Evolutionary conservation across 1,139 yeast species (phyloP), one percentile per base, ranked within the genome.

Genomic region (Hyphopichia wangnamkhiaoensis): DNA sequence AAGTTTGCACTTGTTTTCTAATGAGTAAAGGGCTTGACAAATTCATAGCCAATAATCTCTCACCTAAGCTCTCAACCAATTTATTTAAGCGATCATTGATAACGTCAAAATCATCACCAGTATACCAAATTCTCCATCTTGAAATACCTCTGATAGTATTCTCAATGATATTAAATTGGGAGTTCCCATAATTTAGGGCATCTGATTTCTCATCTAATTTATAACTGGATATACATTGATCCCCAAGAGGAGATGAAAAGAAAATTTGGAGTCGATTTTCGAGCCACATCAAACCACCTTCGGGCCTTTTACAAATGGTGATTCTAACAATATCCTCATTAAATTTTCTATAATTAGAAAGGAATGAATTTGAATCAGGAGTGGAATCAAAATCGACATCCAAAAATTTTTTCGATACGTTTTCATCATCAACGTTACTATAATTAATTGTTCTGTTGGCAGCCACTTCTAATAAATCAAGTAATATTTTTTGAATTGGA

Each of bases 101-200:
- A 14, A 68, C 71, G 28, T 79, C 80, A 48, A 80, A 80, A 53
- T 88, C 94, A 3, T 76, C 76, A 3, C 78, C 79, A 32, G 63
- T 65, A 54, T 89, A 90, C 96, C 97, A 91, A 21, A 90, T 84
- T 53, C 90, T 82, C 98, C 98, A 93, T 54, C 99, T 78, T n/a
- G 94, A 82, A 28, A 94, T 84, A 29, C 98, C 98, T 46, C 96
- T 77, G 23, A 93, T 79, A 48, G 95, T 84, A 31, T 95, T 85
- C 61, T 93, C 98, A 29, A 90, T 88, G 20, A 90, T 80, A 56
- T 83, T 84, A 48, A 93, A 82, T 55, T 91, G 97, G 0, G 96
- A 79, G 41, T 84, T 77, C 0, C 95, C 94, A 47, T 80, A 76
- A 40, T 86, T 77, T 54, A 81, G 86, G 3, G 93, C 82, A 34